Evolutionary conservation across 805 yeast genomes (phyloP).

Genomic region (Starmerella stigmatis): DNA sequence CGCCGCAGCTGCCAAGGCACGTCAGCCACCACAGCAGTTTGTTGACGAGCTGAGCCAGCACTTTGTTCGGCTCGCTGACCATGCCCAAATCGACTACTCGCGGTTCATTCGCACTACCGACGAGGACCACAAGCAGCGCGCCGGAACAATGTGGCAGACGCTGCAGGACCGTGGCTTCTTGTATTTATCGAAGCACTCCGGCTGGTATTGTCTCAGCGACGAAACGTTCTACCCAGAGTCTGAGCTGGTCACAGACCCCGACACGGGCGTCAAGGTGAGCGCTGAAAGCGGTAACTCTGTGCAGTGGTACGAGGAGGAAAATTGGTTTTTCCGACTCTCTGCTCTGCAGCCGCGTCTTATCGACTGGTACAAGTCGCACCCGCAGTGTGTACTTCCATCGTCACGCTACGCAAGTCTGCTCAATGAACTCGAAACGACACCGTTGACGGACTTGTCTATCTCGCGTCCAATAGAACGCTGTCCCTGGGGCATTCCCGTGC

Average conservation of each 20-base stretch:
- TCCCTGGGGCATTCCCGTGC: conserved; percentile 86
- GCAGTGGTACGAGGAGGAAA: conserved; percentile 61
- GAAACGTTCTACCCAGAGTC: conserved; percentile 86
- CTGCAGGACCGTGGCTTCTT: conserved; percentile 54
- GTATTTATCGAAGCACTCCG: conserved; percentile 73
- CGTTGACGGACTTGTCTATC: conserved; percentile 62
- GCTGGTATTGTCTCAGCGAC: conserved; percentile 93
- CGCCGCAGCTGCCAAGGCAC: conserved; percentile 57
- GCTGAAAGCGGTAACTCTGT: conserved; percentile 73
- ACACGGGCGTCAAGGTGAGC: conserved; percentile 27
- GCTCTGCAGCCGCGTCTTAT: conserved; percentile 48
- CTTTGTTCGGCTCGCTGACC: conserved; percentile 54
- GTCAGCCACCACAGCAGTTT: conserved; percentile 49
- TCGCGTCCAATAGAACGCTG: conserved; percentile 73
- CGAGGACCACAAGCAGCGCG: conserved; percentile 58
- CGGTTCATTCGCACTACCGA: conserved; percentile 90
- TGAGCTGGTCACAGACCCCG: conserved; percentile 43
- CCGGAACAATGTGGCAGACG: conserved; percentile 56
- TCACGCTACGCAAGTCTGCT: conserved; percentile 46
- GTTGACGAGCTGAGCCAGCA: conserved; percentile 60
- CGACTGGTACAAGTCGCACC: conserved; percentile 39
- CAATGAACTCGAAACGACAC: conserved; percentile 40
- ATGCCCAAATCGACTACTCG: conserved; percentile 49
- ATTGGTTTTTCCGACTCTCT: conserved; percentile 74
- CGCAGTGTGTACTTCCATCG: conserved; percentile 56